A percentile compares a stretch with the other conserved stretches of the same genome.
phyloP scores from a whole-genome alignment of 163 green algal species.

The Scenedesmus sp. region DNA sequence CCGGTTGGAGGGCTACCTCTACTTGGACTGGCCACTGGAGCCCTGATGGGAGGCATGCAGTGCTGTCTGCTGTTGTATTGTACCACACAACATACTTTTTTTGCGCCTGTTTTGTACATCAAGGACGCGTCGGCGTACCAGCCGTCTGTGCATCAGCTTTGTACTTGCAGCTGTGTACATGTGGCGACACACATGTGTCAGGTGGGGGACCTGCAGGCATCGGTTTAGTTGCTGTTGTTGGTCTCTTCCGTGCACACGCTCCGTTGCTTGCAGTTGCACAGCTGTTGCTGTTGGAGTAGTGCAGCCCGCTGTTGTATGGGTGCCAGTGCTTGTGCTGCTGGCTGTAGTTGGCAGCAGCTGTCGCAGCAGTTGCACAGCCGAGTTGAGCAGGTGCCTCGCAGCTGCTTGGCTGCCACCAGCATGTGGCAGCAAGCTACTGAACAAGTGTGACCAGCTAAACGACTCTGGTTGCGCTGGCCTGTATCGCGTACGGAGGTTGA shows the following conservation, averaged over 20 bases:
- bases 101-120: too few species aligned
- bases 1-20: constrained; percentile 42
- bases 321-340: neutral
- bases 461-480: too few species aligned
- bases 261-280: neutral
- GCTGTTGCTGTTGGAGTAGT: neutral
- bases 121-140: too few species aligned
- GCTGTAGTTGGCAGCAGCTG: neutral
- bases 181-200: neutral
- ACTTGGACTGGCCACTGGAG: constrained; percentile 52
- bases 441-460: too few species aligned
- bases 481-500: too few species aligned
- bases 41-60: neutral
- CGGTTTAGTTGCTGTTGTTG: neutral
- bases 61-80: too few species aligned
- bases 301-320: neutral
- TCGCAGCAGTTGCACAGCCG: too few species aligned
- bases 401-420: too few species aligned
- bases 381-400: too few species aligned
- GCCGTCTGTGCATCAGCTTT: neutral
- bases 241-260: neutral
- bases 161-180: neutral
- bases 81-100: too few species aligned
- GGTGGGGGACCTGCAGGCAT: neutral
- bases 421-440: too few species aligned